These are phyloP conservation scores for Fistulinella prunicolor DNA, from an alignment of 768 basidiomycete species.

Conservation along the genomic window DNA sequence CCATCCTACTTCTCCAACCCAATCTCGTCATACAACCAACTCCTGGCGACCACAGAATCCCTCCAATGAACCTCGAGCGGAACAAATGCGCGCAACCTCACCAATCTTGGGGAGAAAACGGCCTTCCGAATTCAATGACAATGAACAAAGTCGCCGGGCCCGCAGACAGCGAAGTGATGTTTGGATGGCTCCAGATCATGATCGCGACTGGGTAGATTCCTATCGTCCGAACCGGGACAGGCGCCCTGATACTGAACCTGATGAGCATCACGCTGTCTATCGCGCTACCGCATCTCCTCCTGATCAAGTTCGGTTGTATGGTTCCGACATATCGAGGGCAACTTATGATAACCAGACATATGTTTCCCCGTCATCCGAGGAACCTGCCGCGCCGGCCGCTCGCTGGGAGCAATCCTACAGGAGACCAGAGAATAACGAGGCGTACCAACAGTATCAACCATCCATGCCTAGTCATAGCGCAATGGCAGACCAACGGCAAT, in stretches of 20 bases:
- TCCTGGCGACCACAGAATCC: constrained; percentile 6
- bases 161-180: constrained; percentile 25
- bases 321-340: constrained; percentile 5
- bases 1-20: constrained; percentile 12
- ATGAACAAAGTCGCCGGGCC: constrained; percentile 17
- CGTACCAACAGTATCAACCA: constrained; percentile 10
- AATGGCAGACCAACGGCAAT: constrained; percentile 5
- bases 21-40: constrained; percentile 1
- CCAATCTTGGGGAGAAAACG: constrained; percentile 22
- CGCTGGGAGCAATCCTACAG: constrained; percentile 11
- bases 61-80: constrained; percentile 13
- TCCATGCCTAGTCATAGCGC: not conserved
- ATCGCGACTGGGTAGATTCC: constrained; percentile 2
- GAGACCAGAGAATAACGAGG: constrained; percentile 15
- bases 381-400: not conserved
- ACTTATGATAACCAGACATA: constrained; percentile 8
- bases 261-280: constrained; percentile 10
- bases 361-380: not conserved
- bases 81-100: constrained; percentile 15
- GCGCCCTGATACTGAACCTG: constrained; percentile 9
- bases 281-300: constrained; percentile 5
- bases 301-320: constrained; percentile 6
- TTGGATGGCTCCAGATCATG: constrained; percentile 15
- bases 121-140: constrained; percentile 18
- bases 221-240: constrained; percentile 12